phyloP scores from a whole-genome alignment of 2,329 filamentous ascomycete genomes.

The Claviceps purpurea region DNA sequence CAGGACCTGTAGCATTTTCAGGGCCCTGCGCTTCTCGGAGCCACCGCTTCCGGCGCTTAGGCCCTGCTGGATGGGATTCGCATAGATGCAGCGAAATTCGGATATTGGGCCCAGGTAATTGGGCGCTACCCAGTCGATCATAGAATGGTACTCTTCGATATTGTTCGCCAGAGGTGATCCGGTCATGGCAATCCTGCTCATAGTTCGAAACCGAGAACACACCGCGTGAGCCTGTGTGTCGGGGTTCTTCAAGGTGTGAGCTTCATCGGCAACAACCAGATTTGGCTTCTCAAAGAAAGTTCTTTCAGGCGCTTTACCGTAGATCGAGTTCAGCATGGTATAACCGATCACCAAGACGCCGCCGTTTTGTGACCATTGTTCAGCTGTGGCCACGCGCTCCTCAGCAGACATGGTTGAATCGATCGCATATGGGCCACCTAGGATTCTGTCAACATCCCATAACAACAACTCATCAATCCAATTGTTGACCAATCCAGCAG shows the following conservation, averaged over 20 bases:
- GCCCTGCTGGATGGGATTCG: constrained; percentile 59
- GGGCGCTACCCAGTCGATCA: constrained; percentile 78
- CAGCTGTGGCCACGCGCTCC: constrained; percentile 33
- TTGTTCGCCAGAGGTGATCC: constrained; percentile 80
- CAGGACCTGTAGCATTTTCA: constrained; percentile 57
- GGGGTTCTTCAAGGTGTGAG: constrained; percentile 63
- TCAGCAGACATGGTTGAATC: constrained; percentile 23
- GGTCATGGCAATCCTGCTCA: constrained; percentile 67
- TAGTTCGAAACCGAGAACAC: constrained; percentile 48
- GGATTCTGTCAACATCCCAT: constrained; percentile 47
- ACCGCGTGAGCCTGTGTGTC: constrained; percentile 36
- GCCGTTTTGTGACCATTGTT: constrained; percentile 48
- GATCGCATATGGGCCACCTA: constrained; percentile 47
- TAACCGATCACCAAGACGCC: constrained; percentile 73
- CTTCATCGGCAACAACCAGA: constrained; percentile 75
- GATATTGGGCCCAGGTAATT: constrained; percentile 55
- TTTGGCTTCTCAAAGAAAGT: constrained; percentile 48
- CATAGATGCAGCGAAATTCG: constrained; percentile 61
- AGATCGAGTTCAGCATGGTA: constrained; percentile 42
- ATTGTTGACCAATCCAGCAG: constrained; percentile 62
- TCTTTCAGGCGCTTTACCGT: constrained; percentile 21
- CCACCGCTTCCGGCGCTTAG: constrained; percentile 50
- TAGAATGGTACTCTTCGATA: constrained; percentile 69
- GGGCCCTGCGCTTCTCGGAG: constrained; percentile 41
- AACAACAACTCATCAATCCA: constrained; percentile 65